Evolutionary conservation across 179 eudicot species (phyloP), one percentile per base, ranked within the genome.

Genomic region (Carnegiea gigantea): DNA sequence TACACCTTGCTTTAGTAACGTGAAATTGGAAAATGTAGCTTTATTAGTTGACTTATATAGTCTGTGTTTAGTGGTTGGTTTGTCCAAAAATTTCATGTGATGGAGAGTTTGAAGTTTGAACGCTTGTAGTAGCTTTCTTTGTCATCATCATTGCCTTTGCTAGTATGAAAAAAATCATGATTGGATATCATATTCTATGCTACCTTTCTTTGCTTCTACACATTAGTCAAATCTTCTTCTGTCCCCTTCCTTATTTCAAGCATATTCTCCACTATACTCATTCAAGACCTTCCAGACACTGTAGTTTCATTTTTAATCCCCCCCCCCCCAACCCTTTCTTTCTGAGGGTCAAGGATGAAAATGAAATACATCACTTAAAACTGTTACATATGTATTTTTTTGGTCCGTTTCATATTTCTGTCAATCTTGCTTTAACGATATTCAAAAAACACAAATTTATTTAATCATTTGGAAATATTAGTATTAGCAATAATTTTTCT

Each of bases 161-260:
- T 67, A 62, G 68, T 23, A 40, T 67, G 72, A 67, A 67, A 67
- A 67, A 67, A 26, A 67, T 67, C 72, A 67, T 28, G 20, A 67
- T 51, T 67, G 36, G 72, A 67, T 67, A 30, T 28, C 38, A 67
- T 67, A 26, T 28, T 67, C n/a, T 28, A 28, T 67, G 7, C 20
- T 5, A 67, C 23, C 40, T 67, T 67, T 67, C 72, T 62, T 62
- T 23, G 68, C 68, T 62, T 24, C 30, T 23, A 62, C 68, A 51
- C 4, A 62, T 62, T 62, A n/a, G 12, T 1, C 68, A 62, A 24
- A 57, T 57, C 62, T 57, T 17, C 60, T 13, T 57, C 53, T 48
- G 14, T 17, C n/a, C 62, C 62, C 18, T 54, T 20, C 3, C 62
- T 54, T 54, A 54, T 17, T 54, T 5, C 62, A 40, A 40, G 44